Evolutionary conservation across 805 yeast species (phyloP), one percentile per base, ranked within the genome.

Genomic region (Starmera quercuum): DNA sequence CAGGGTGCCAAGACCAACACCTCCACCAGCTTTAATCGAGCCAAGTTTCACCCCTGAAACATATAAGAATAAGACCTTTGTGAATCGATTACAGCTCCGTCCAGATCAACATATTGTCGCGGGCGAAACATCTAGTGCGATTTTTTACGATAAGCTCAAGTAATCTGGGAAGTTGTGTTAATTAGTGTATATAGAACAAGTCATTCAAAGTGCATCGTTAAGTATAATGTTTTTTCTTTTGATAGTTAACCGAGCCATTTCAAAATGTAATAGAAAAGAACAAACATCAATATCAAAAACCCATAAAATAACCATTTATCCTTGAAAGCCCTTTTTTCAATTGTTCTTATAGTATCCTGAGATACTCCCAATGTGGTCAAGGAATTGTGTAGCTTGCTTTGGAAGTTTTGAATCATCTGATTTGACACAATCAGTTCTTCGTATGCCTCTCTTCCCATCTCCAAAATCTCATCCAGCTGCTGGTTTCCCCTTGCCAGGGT

Each of bases 251-350:
- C 66, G 35, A 88, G 64, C 66, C 78, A 76, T 49, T 68, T 73
- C 42, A 78, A 54, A 28, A 88, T 76, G 37, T 71, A 66, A 56
- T 76, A 85, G 63, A 87, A 83, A 18, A 73, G 61, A 11, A 78
- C 63, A 36, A 88, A 52, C 58, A 84, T 70, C 20, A 80, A 44
- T 2, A 69, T 29, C 3, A 83, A 75, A 21, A 87, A 83, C 10
- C 79, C 77, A 68, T 83, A 87, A 52, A 92, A 92, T 20, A 92
- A 62, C 67, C 85, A 72, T 53, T 87, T 87, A 55, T 90, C 97
- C 53, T 85, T 81, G 45, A 72, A 74, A 9, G 95, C 90, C 35
- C 95, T 71, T 45, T 76, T 73, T 57, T 87, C 92, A 21, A 90
- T 80, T 34, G 71, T 67, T 36, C 82, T 66, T 30, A 92, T 86